Conservation (phyloP, 2,329 filamentous ascomycete genomes). For the Fusarium chaquense region DNA sequence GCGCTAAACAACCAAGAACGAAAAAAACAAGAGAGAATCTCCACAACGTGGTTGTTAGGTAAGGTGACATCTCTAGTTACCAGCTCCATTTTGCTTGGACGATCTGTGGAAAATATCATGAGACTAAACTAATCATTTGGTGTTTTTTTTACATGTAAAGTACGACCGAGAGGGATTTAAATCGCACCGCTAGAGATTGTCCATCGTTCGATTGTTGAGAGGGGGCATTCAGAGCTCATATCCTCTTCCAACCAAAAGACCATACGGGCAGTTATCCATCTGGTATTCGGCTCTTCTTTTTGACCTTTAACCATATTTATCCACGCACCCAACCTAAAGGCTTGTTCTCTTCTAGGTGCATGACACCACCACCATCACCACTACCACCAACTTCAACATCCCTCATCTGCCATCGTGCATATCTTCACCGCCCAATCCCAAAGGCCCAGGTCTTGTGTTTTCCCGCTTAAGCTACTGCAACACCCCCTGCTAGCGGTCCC, state of each 20-base stretch:
- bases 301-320: background rate
- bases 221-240: background rate
- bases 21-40: background rate
- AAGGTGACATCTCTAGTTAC: conserved; percentile 21
- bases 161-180: conserved; percentile 7
- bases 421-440: conserved; percentile 46
- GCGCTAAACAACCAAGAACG: background rate
- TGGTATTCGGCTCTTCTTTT: conserved; percentile 1
- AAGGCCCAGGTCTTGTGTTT: conserved; percentile 5
- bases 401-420: conserved; percentile 26
- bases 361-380: conserved; percentile 41
- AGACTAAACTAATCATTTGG: conserved; percentile 12
- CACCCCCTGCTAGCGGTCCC: conserved; percentile 30
- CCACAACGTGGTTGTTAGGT: conserved; percentile 29
- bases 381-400: background rate
- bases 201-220: conserved; percentile 22
- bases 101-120: conserved; percentile 11
- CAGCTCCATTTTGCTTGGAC: background rate
- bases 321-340: conserved; percentile 23
- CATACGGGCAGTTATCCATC: background rate
- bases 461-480: conserved; percentile 25
- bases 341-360: conserved; percentile 44
- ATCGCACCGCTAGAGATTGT: conserved; percentile 30
- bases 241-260: background rate
- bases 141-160: background rate